Percentiles rank a stretch among this genome's conserved stretches.
phyloP scores from a whole-genome alignment of 208 protist species.

The Crithidia fasciculata region DNA sequence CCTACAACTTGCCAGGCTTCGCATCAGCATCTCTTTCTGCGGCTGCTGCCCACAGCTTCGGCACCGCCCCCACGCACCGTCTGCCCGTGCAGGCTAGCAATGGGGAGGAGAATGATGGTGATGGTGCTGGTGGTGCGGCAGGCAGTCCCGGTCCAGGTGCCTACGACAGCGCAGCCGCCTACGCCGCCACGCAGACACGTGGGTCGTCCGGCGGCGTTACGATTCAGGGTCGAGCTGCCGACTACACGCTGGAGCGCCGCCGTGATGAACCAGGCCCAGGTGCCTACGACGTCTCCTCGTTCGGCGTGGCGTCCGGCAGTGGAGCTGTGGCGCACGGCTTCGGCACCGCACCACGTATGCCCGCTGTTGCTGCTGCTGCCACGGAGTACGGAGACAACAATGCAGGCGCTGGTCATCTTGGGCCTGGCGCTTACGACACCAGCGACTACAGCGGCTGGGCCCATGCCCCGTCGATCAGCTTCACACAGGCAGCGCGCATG shows the following conservation, averaged over 20 bases:
- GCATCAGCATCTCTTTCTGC: not conserved
- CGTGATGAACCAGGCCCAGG: conserved; percentile 30
- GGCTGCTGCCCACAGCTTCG: not conserved
- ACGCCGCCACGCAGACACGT: conserved; percentile 13
- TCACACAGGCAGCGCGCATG: conserved; percentile 28
- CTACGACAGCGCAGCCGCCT: conserved; percentile 30
- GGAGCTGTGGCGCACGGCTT: conserved; percentile 34
- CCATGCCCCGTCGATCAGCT: conserved; percentile 1
- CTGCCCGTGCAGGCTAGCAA: not conserved
- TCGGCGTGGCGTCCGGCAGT: not conserved
- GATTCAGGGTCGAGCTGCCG: conserved; percentile 14
- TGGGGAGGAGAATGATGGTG: not conserved
- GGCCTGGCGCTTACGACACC: conserved; percentile 35
- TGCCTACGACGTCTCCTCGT: conserved; percentile 15
- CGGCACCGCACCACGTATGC: conserved; percentile 42
- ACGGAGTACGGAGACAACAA: not conserved
- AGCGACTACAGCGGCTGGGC: not conserved
- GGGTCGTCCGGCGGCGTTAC: conserved; percentile 15
- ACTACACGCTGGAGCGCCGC: not conserved
- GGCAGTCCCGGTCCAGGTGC: conserved; percentile 34
- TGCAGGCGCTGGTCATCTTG: not conserved
- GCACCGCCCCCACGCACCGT: conserved; percentile 1
- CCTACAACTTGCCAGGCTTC: conserved; percentile 34
- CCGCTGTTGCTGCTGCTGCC: not conserved
- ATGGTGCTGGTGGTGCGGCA: not conserved